phyloP scores from a whole-genome alignment of 2,329 filamentous ascomycete genomes.

The Fusarium graminum region DNA sequence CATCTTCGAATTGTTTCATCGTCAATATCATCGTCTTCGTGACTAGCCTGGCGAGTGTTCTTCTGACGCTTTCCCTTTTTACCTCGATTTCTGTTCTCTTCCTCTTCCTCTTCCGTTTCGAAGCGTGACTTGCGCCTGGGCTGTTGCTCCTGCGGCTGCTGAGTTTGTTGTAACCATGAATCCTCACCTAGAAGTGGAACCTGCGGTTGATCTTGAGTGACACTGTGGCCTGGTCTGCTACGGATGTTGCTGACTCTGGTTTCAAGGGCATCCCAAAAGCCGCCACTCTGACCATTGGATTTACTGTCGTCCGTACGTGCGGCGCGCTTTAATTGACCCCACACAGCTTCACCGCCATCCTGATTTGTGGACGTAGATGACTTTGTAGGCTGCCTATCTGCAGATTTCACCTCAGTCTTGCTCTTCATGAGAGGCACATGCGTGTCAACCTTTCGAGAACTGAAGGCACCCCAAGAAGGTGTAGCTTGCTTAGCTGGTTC shows the following conservation, averaged over 20 bases:
- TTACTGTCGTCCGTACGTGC: constrained; percentile 20
- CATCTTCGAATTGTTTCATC: constrained; percentile 55
- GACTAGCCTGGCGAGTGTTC: constrained; percentile 39
- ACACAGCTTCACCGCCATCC: constrained; percentile 28
- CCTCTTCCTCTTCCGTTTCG: constrained; percentile 48
- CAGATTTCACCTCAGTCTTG: not conserved
- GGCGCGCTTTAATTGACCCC: constrained; percentile 47
- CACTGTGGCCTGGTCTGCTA: constrained; percentile 13
- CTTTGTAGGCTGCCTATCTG: not conserved
- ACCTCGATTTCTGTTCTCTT: constrained; percentile 37
- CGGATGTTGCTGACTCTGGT: constrained; percentile 41
- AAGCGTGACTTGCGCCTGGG: constrained; percentile 51
- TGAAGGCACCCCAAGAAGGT: constrained; percentile 46
- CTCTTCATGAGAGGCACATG: constrained; percentile 26
- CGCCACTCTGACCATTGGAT: not conserved
- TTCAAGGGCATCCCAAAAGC: constrained; percentile 47
- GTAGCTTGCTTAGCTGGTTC: constrained; percentile 19
- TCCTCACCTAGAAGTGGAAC: constrained; percentile 3
- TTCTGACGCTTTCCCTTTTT: constrained; percentile 48
- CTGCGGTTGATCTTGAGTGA: constrained; percentile 3
- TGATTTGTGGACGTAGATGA: not conserved
- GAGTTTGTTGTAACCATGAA: constrained; percentile 6
- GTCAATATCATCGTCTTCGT: constrained; percentile 56
- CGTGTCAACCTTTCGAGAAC: constrained; percentile 41
- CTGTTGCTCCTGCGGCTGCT: constrained; percentile 33